Evolutionary conservation across 2,329 filamentous ascomycete species (phyloP), one percentile per base, ranked within the genome.

Genomic region (Pseudovirgaria hyperparasitica): DNA sequence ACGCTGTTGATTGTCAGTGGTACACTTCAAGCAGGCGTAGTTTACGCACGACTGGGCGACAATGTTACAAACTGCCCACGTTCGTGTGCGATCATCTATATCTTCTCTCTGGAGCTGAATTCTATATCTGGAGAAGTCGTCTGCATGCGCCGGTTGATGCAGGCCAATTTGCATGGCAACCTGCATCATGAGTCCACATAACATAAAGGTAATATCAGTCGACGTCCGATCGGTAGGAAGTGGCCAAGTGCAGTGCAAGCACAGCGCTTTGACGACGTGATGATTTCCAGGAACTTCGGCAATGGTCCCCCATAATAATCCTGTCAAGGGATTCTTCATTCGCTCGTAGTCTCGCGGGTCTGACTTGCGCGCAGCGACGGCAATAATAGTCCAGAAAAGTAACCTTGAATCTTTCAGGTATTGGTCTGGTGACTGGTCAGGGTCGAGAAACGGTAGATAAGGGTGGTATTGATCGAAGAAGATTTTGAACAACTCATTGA

Each of bases 141-240:
- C 79, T 23, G 80, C 81, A 48, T 86, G 76, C 29, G 77, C 82
- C 9, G 81, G 82, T 25, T 81, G 70, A 44, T 90, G 81, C 28
- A 90, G 63, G 12, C 82, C 81, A 39, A 86, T 84, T 38, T 82
- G 80, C 38, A 82, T 85, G 6, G 82, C 82, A 13, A 81, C 72
- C 56, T 86, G 84, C 72, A 87, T 85, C 78, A 87, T 84, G 34
- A 84, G 72, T 27, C 82, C 81, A 39, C 76, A 77, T 11, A 86
- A 60, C 48, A 82, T 85, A 46, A 86, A 82, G 2, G 81, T 87
- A 3, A 80, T 79, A 40, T 90, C 82, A 6, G 76, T 75, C 5
- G 77, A 76, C 2, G 79, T 84, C 5, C 76, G 82, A 52, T 77
- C 84, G n/a, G 76, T 82, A 1, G 82, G 82, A 19, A 87, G 55